phyloP scores from a whole-genome alignment of 2,329 filamentous ascomycete species.

The Aspergillus fischeri region DNA sequence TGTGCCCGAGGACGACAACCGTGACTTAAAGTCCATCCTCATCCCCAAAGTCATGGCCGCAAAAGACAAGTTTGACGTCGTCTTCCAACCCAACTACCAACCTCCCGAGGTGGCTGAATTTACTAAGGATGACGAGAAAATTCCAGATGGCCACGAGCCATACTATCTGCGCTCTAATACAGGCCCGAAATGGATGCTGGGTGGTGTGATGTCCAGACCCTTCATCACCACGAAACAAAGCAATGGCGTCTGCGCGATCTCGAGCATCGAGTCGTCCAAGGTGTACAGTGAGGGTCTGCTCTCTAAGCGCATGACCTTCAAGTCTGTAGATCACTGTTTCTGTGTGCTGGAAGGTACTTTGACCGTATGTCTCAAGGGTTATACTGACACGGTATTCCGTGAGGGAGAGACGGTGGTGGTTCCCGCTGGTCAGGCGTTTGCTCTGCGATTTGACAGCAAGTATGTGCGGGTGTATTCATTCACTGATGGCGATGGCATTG shows the following conservation, averaged over 20 bases:
- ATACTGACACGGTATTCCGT: slow-evolving; percentile 31
- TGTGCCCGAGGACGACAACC: slow-evolving; percentile 50
- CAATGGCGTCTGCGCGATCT: slow-evolving; percentile 50
- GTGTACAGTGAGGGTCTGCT: slow-evolving; percentile 37
- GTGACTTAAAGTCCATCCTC: slow-evolving; percentile 48
- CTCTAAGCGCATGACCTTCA: slow-evolving; percentile 40
- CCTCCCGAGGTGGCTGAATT: slow-evolving; percentile 38
- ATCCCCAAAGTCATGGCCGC: slow-evolving; percentile 56
- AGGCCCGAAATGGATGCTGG: slow-evolving; percentile 29
- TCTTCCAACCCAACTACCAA: slow-evolving; percentile 48
- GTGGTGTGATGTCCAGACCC: slow-evolving; percentile 37
- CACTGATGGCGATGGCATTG: slow-evolving; percentile 48
- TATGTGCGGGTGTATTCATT: slow-evolving; percentile 49
- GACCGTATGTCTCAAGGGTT: slow-evolving; percentile 38
- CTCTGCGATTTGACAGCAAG: slow-evolving; percentile 42
- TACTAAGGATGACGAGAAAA: slow-evolving; percentile 20
- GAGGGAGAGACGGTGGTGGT: slow-evolving; percentile 50
- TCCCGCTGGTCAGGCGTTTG: slow-evolving; percentile 45
- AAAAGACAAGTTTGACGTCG: slow-evolving; percentile 53
- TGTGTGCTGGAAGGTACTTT: slow-evolving; percentile 47
- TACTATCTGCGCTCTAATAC: slow-evolving; percentile 53
- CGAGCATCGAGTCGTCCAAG: slow-evolving; percentile 46
- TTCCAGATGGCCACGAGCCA: slow-evolving; percentile 27
- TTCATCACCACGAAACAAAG: slow-evolving; percentile 49
- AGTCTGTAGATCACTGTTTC: slow-evolving; percentile 50